Base-by-base conservation (phyloP, 2,329 filamentous ascomycete genomes). In the Sclerotinia nivalis region DNA sequence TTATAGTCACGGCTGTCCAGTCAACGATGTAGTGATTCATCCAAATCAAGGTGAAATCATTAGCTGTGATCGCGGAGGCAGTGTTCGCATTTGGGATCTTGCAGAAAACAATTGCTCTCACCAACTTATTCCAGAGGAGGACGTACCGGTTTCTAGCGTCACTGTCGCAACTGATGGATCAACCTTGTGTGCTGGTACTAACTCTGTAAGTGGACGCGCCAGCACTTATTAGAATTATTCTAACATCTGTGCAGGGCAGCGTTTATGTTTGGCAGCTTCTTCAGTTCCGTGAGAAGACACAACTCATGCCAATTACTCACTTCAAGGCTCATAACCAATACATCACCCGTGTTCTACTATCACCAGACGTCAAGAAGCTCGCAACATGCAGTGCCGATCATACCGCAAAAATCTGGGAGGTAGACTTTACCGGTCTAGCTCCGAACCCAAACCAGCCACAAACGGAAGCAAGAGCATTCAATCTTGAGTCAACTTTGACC, bases 11-110 rank as follows among this genome's bases (percentile, higher is more conserved):
- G 92, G 91, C 67, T 90, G 89, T 47, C 89, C 96, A 0, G 96
- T 95, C 66, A 99, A 97, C 78, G 96, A 99, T 80, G 96, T 99
- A 12, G 96, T 98, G n/a, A 99, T 99, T 69, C 96, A 99, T 80
- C 96, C 96, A 0, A 99, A 99, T 79, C 96, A 99, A 83, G 96
- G 95, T 71, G 96, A 99, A 83, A 91, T 99, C 72, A 97, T 99
- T 78, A 97, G 93, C 80, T 97, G 95, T 79, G 96, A 99, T 80
- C 89, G 95, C 47, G 90, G 91, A 61, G 96, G 96, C 61, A 97
- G 93, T 79, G 93, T 99, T 71, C 86, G 95, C 54, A 92, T 99
- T 73, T 99, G 96, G 96, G 96, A 99, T 78, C 82, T 99, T 69
- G 93, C 93, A 12, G 94, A 98, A 85, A 98, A 97, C 79, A 96